Percentiles rank a stretch among this genome's conserved stretches.
These are phyloP conservation scores for Hypericum perforatum DNA, from an alignment of 345 rosid genomes.

Conservation along the genomic window DNA sequence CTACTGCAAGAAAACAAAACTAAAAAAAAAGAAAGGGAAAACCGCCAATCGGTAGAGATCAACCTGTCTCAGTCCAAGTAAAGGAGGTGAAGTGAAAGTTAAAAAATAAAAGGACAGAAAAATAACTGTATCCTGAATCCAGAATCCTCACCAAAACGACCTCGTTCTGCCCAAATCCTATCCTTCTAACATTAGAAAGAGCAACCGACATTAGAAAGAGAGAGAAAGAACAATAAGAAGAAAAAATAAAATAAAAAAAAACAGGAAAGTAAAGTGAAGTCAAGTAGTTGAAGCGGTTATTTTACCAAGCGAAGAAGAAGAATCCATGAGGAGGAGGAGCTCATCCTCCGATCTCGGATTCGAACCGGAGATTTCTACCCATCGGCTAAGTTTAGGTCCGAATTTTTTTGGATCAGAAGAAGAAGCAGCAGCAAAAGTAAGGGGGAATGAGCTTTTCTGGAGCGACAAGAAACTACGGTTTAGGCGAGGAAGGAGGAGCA, in stretches of 20 bases:
- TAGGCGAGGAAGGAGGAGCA: conserved; percentile 22
- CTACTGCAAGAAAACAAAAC: conserved; percentile 60
- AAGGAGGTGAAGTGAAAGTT: neutral
- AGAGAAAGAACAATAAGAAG: no score
- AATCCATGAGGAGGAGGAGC: no score
- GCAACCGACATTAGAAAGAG: conserved; percentile 14
- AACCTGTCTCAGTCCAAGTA: conserved; percentile 20
- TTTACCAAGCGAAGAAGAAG: no score
- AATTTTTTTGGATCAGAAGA: no score
- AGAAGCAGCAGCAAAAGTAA: no score
- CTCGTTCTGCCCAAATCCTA: conserved; percentile 50
- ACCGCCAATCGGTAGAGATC: conserved; percentile 44
- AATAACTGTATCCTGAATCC: conserved; percentile 29
- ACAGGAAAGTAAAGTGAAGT: conserved; percentile 6
- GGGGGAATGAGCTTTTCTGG: conserved; percentile 2
- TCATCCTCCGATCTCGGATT: no score
- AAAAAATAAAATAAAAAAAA: neutral
- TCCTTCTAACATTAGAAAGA: conserved; percentile 11
- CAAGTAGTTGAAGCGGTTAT: neutral
- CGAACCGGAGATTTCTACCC: no score
- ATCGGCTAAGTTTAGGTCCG: conserved; percentile 9
- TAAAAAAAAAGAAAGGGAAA: conserved; percentile 18
- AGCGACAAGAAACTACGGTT: conserved; percentile 31
- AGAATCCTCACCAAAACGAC: conserved; percentile 77
- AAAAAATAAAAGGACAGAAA: neutral